Evolutionary conservation across 106 monocot species (phyloP).

Genomic region (Dendrobium nobile): DNA sequence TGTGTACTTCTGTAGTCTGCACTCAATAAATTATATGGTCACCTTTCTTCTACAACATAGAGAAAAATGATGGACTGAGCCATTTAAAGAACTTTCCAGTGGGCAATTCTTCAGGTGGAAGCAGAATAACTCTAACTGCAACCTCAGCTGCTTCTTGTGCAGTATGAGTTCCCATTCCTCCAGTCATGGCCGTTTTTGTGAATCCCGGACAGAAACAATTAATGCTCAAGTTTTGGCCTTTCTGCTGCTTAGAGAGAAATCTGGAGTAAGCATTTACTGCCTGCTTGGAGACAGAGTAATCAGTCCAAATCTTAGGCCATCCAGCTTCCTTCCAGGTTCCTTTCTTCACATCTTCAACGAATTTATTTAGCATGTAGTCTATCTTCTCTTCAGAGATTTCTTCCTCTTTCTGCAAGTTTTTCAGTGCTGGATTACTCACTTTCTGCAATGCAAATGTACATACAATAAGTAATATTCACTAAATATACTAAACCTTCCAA

Average conservation of each 20-base stretch:
- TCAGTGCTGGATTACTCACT: slow-evolving; percentile 20
- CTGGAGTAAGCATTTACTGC: slow-evolving; percentile 61
- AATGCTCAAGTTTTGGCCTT: slow-evolving; percentile 45
- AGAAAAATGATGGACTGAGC: slow-evolving; percentile 24
- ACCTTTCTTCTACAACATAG: slow-evolving; percentile 23
- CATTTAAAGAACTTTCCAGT: slow-evolving; percentile 69
- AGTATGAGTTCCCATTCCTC: slow-evolving; percentile 31
- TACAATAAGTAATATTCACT: too few species aligned
- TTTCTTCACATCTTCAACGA: slow-evolving; percentile 36
- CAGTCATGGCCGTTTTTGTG: slow-evolving; percentile 65
- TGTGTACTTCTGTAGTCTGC: too few species aligned
- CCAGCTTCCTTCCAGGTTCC: slow-evolving; percentile 55
- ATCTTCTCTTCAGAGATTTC: slow-evolving; percentile 35
- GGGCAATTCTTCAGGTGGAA: slow-evolving; percentile 24
- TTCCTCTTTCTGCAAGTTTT: slow-evolving; percentile 41
- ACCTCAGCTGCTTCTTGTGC: slow-evolving; percentile 55
- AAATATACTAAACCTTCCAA: too few species aligned
- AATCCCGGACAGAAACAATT: slow-evolving; percentile 87
- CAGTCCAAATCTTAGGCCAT: slow-evolving; percentile 82
- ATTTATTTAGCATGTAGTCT: slow-evolving; percentile 31
- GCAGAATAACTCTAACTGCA: slow-evolving; percentile 15
- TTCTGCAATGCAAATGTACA: slow-evolving; percentile 18
- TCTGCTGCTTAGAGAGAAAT: background rate
- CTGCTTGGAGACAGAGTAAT: slow-evolving; percentile 75
- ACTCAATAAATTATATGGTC: too few species aligned